Base-by-base conservation (phyloP, 306 rosid species). In the Sphenostylis stenocarpa region DNA sequence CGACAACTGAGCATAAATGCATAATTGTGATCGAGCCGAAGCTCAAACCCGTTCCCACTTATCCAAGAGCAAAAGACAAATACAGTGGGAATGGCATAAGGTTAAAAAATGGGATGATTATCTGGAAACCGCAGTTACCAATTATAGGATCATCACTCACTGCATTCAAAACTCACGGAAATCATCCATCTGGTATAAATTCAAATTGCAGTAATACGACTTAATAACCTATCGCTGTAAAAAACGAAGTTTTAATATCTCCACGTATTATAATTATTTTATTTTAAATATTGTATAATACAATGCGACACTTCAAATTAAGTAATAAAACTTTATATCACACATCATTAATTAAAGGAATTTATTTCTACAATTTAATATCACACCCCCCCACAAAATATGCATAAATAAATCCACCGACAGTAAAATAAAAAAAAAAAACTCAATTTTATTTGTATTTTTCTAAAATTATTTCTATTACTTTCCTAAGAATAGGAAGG, bases 81-180 rank as follows among this genome's bases (percentile, higher is more conserved):
- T 19, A 21, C 16, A 6, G 15, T n/a, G 21, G 29, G 33, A 79
- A 79, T 51, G 67, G 7, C 72, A 20, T 62, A 38, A 49, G 49
- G 66, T 71, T 38, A 52, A 52, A 43, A 79, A 63, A 24, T 38
- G 38, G 38, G 45, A 49, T 70, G 39, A 63, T 61, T 61, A 61
- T 70, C 66, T 49, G 45, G 36, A 56, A 66, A 73, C 15, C 28
- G 31, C 13, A 56, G 28, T 70, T 48, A 29, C 9, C 3, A 60
- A 58, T 60, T 31, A 26, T 44, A 57, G 44, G 36, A 67, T 74
- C 72, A 75, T 60, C 45, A 67, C 76, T 28, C 57, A 45, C 64
- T 39, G 17, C 79, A 34, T 38, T 72, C 24, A 36, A 53, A 53
- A 31, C 14, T 47, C 13, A 3, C n/a, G 24, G 65, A 43, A 53